Evolutionary conservation across 2,329 filamentous ascomycete genomes (phyloP).

Genomic region (Beauveria brongniartii): DNA sequence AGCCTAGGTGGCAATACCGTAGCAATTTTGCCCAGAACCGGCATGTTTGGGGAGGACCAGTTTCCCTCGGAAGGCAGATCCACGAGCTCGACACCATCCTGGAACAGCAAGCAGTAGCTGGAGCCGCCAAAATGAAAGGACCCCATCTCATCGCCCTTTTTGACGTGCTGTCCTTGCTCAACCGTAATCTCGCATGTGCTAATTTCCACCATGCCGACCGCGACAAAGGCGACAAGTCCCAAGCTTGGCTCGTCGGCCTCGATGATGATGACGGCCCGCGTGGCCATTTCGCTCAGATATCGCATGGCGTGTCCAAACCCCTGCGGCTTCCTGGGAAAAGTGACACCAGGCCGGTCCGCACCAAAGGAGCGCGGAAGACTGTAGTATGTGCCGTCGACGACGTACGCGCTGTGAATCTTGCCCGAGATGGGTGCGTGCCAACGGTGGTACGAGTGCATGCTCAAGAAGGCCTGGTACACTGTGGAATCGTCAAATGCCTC

Average conservation of each 20-base stretch:
- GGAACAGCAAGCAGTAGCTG: slow-evolving; percentile 61
- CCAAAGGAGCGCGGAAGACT: slow-evolving; percentile 43
- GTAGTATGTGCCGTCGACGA: slow-evolving; percentile 60
- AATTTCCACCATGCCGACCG: slow-evolving; percentile 71
- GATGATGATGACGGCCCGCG: slow-evolving; percentile 61
- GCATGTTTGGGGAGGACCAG: slow-evolving; percentile 15
- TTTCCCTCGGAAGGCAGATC: slow-evolving; percentile 23
- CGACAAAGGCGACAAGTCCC: slow-evolving; percentile 62
- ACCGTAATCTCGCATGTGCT: slow-evolving; percentile 65
- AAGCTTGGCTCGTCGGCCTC: slow-evolving; percentile 60
- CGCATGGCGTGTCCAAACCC: slow-evolving; percentile 49
- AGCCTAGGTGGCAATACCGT: not conserved
- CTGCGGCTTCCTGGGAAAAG: slow-evolving; percentile 23
- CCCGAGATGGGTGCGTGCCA: slow-evolving; percentile 65
- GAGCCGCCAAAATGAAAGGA: slow-evolving; percentile 80
- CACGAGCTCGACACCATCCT: slow-evolving; percentile 42
- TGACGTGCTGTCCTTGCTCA: slow-evolving; percentile 53
- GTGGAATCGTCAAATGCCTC: slow-evolving; percentile 53
- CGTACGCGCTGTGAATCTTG: slow-evolving; percentile 46
- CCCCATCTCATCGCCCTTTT: slow-evolving; percentile 63
- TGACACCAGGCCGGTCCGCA: slow-evolving; percentile 18
- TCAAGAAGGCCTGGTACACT: slow-evolving; percentile 64
- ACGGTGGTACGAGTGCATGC: slow-evolving; percentile 59
- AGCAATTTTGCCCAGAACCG: slow-evolving; percentile 30
- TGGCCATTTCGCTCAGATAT: slow-evolving; percentile 60